Conservation (phyloP, 441 rosid genomes). For the Aleurites moluccanus region DNA sequence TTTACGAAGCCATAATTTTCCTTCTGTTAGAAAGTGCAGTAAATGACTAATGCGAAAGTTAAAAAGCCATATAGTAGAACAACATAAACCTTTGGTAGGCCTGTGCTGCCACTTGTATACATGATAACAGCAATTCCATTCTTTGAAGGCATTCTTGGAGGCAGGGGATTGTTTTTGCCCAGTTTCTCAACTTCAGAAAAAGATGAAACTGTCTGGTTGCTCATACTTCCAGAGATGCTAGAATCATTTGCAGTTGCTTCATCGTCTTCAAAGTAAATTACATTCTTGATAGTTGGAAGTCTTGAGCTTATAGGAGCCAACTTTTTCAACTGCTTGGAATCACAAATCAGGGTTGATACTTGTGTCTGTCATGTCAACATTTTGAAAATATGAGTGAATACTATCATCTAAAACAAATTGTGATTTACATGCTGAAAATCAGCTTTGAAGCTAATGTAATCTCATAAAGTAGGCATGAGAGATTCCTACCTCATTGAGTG, state of each 20-base stretch:
- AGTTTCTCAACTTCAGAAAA: slow-evolving; percentile 76
- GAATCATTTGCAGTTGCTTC: slow-evolving; percentile 46
- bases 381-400: slow-evolving; percentile 24
- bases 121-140: slow-evolving; percentile 72
- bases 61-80: slow-evolving; percentile 12
- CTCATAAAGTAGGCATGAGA: slow-evolving; percentile 12
- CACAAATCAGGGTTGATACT: slow-evolving; percentile 82
- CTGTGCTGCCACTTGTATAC: slow-evolving; percentile 98
- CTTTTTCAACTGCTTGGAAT: slow-evolving; percentile 71
- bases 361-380: slow-evolving; percentile 66
- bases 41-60: background rate
- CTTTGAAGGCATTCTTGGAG: slow-evolving; percentile 67
- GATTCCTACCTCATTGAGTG: slow-evolving; percentile 74
- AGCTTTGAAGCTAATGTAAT: background rate
- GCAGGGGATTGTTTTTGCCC: slow-evolving; percentile 54
- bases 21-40: background rate
- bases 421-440: background rate
- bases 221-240: slow-evolving; percentile 31
- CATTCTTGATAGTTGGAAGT: slow-evolving; percentile 51
- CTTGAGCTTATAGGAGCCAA: slow-evolving; percentile 58
- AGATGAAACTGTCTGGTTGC: slow-evolving; percentile 59
- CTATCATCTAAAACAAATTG: background rate
- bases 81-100: slow-evolving; percentile 87
- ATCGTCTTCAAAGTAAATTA: slow-evolving; percentile 73
- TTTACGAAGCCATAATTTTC: background rate